Evolutionary conservation across 2,329 filamentous ascomycete species (phyloP).

Genomic region (Ampelomyces quisqualis): DNA sequence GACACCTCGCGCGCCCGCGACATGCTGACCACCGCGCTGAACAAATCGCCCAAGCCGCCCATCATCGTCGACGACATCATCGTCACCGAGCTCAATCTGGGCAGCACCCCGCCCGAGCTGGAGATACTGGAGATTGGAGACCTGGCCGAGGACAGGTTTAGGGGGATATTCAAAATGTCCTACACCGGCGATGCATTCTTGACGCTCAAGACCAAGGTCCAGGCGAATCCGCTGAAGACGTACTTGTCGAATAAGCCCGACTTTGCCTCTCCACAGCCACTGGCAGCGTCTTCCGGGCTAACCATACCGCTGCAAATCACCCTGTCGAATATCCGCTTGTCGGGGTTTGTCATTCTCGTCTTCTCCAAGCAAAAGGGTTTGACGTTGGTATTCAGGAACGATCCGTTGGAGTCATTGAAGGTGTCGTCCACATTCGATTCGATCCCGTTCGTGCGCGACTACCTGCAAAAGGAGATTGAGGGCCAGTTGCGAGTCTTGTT

Average conservation of each 20-base stretch:
- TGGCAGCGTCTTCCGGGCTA: conserved; percentile 86
- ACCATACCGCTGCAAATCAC: conserved; percentile 98
- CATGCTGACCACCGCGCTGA: conserved; percentile 89
- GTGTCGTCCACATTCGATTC: conserved; percentile 99
- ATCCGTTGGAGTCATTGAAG: conserved; percentile 95
- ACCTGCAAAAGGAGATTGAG: conserved; percentile 94
- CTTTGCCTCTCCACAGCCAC: conserved; percentile 88
- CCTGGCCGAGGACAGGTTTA: conserved; percentile 92
- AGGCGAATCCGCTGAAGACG: conserved; percentile 96
- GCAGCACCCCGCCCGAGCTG: conserved; percentile 88
- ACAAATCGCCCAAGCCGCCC: conserved; percentile 96
- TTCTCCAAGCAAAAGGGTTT: conserved; percentile 97
- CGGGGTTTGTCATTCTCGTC: conserved; percentile 94
- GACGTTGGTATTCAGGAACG: conserved; percentile 95
- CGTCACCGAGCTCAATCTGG: conserved; percentile 95
- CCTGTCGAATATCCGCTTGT: conserved; percentile 90
- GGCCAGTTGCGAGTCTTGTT: conserved; percentile 87
- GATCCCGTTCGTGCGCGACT: conserved; percentile 96
- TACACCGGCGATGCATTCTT: conserved; percentile 94
- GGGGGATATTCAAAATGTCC: conserved; percentile 99
- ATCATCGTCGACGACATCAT: conserved; percentile 99
- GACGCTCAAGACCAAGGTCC: conserved; percentile 92
- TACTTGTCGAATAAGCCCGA: conserved; percentile 87
- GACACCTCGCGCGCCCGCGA: conserved; percentile 91
- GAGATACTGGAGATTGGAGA: conserved; percentile 98